These are phyloP conservation scores for Apiospora kogelbergensis DNA, from an alignment of 2,329 filamentous ascomycete genomes.

Conservation along the genomic window DNA sequence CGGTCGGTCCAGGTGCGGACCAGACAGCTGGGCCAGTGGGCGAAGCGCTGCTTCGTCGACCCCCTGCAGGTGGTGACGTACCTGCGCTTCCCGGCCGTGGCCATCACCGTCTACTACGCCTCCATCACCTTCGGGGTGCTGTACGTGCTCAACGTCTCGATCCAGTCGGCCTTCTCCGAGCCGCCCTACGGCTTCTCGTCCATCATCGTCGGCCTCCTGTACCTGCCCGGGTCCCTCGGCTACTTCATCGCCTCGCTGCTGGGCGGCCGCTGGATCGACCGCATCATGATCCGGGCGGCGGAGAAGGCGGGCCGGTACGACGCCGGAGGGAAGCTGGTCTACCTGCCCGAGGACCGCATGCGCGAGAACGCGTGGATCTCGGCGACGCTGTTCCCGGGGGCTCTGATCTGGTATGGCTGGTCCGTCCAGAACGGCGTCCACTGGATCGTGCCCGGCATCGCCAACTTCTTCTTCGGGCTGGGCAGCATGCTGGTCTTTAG, in stretches of 20 bases:
- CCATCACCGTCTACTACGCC: constrained; percentile 72
- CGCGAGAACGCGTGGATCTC: constrained; percentile 79
- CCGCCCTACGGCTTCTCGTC: constrained; percentile 68
- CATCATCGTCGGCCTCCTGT: constrained; percentile 71
- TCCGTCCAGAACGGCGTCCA: constrained; percentile 62
- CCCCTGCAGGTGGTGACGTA: constrained; percentile 70
- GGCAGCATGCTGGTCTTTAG: constrained; percentile 79
- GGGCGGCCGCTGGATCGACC: constrained; percentile 76
- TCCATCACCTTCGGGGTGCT: constrained; percentile 74
- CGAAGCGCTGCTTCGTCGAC: constrained; percentile 67
- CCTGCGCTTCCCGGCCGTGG: constrained; percentile 72
- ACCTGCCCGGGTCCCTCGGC: constrained; percentile 73
- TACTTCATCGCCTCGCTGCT: constrained; percentile 69
- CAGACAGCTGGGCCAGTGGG: constrained; percentile 48
- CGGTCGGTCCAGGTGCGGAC: constrained; percentile 61
- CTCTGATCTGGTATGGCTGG: constrained; percentile 79
- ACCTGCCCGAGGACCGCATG: constrained; percentile 78
- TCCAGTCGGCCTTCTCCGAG: constrained; percentile 67
- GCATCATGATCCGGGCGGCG: constrained; percentile 77
- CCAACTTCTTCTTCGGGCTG: constrained; percentile 73
- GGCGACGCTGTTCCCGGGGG: constrained; percentile 67
- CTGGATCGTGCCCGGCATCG: constrained; percentile 63
- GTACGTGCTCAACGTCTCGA: constrained; percentile 75
- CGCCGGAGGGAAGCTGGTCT: constrained; percentile 63
- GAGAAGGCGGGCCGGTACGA: constrained; percentile 69